These are phyloP conservation scores for Orbilia ellipsospora DNA, from an alignment of 2,329 filamentous ascomycete genomes.

Conservation along the genomic window DNA sequence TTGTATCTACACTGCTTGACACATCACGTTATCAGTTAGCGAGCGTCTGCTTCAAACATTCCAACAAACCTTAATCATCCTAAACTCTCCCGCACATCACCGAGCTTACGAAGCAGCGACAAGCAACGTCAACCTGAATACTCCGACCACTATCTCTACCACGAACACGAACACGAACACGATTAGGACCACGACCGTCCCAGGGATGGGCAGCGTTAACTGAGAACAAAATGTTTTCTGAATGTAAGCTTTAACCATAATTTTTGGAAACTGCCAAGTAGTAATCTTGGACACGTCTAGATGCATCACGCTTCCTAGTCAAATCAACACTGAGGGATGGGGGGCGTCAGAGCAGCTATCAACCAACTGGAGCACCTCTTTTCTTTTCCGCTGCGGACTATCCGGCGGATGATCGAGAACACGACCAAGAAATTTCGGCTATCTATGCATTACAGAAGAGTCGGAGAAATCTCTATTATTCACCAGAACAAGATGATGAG, in stretches of 20 bases:
- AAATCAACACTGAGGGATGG: constrained; percentile 76
- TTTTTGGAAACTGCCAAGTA: not conserved
- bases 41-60: no score
- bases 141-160: not conserved
- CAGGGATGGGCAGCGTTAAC: constrained; percentile 9
- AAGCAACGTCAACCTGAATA: no score
- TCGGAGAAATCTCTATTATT: constrained; percentile 76
- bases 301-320: constrained; percentile 94
- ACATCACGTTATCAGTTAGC: no score
- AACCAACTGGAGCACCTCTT: constrained; percentile 73
- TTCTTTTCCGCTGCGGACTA: constrained; percentile 93
- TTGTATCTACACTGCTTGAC: no score
- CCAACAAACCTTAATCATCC: constrained; percentile 17
- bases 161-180: no score
- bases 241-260: constrained; percentile 74
- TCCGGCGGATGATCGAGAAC: constrained; percentile 91
- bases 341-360: constrained; percentile 61
- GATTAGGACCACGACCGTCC: not conserved
- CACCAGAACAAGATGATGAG: constrained; percentile 73
- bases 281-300: constrained; percentile 64
- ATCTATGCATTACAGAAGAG: constrained; percentile 91
- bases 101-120: no score
- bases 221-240: constrained; percentile 77
- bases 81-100: constrained; percentile 5
- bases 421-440: constrained; percentile 91